phyloP scores from a whole-genome alignment of 2,329 filamentous ascomycete genomes.

The Arthrobotrys musiformis region DNA sequence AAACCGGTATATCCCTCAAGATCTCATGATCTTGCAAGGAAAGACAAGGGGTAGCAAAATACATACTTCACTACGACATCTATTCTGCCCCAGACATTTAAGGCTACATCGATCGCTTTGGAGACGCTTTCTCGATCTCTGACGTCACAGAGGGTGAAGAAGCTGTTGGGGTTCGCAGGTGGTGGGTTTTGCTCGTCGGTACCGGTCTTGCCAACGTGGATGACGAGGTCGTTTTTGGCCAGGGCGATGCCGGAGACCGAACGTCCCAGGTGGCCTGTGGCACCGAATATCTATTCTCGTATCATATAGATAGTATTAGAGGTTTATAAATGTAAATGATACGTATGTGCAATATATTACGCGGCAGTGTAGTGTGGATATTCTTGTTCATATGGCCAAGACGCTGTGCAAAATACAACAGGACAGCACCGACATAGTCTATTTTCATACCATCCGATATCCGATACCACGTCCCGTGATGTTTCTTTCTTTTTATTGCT shows the following conservation, averaged over 20 bases:
- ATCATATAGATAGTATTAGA: not conserved
- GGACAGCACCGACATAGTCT: not conserved
- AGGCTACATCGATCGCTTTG: conserved; percentile 74
- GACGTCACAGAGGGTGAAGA: conserved; percentile 90
- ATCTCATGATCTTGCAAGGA: too few relatives aligned
- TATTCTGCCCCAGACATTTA: conserved; percentile 80
- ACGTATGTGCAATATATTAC: not conserved
- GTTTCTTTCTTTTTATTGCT: not conserved
- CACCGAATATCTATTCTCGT: conserved; percentile 77
- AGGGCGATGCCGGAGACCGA: conserved; percentile 86
- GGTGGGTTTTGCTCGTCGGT: conserved; percentile 72
- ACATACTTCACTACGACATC: conserved; percentile 82
- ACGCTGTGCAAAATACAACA: conserved; percentile 1
- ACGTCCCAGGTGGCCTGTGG: conserved; percentile 95
- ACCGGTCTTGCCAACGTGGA: conserved; percentile 84
- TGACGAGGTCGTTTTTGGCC: conserved; percentile 81
- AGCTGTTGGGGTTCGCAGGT: conserved; percentile 75
- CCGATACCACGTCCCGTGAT: not conserved
- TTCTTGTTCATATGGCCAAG: not conserved
- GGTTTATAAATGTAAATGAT: conserved; percentile 6
- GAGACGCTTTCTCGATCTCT: conserved; percentile 81
- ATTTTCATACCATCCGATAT: not conserved
- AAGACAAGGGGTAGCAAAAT: not conserved
- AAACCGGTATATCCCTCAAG: conserved; percentile 31
- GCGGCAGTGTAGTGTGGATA: not conserved